Conservation (phyloP, 495 filamentous ascomycete genomes). For the Baudoinia panamericana region DNA sequence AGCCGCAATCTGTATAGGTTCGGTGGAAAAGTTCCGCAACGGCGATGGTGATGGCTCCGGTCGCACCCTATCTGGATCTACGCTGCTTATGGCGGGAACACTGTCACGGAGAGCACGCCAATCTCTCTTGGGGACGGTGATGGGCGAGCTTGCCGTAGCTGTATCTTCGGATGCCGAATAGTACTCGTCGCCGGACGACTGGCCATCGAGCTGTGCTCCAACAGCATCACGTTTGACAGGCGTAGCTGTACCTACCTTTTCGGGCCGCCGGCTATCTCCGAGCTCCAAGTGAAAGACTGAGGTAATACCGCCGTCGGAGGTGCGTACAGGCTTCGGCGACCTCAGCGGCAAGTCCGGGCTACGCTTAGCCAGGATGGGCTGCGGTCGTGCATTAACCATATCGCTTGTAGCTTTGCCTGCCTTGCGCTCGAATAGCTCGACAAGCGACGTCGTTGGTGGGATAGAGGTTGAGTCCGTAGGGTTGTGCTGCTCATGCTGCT, state of each 20-base stretch:
- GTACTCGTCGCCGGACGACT: conserved; percentile 11
- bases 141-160: not conserved
- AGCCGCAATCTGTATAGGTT: conserved; percentile 5
- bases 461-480: conserved; percentile 43
- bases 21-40: not conserved
- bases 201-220: not conserved
- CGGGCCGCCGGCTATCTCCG: not conserved
- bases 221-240: not conserved
- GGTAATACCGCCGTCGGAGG: conserved; percentile 13
- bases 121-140: conserved; percentile 1
- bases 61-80: not conserved
- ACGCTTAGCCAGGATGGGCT: conserved; percentile 5
- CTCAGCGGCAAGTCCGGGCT: conserved; percentile 7
- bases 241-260: not conserved
- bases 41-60: conserved; percentile 4
- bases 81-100: not conserved
- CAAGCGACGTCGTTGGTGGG: conserved; percentile 42
- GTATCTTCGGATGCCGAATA: conserved; percentile 16
- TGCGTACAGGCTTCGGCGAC: conserved; percentile 18
- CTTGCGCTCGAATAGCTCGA: conserved; percentile 45
- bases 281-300: conserved; percentile 19
- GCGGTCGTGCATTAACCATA: conserved; percentile 1
- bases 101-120: not conserved
- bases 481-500: no score
- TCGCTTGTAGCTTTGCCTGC: not conserved